Base-by-base conservation (phyloP, 495 filamentous ascomycete species). In the Talaromyces thailandensis region DNA sequence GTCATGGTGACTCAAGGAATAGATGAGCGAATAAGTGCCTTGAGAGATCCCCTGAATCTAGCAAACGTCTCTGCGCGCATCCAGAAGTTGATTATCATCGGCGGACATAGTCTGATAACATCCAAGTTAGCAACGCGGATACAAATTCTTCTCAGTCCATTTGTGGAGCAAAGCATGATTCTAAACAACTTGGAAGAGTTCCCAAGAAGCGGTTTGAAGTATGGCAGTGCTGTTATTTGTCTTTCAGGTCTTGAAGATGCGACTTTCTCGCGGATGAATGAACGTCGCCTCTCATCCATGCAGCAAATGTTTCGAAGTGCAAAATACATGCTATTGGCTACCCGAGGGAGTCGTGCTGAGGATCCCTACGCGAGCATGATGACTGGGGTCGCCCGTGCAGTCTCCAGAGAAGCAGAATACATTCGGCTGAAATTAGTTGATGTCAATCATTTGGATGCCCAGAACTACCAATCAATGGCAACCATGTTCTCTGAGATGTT, bases 1-100 rank as follows among this genome's bases (percentile, higher is more conserved):
- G 67, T 81, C 16, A 72, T 83, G 28, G 62, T 68, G 0, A 65
- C 73, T 0, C 81, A 82, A 62, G 81, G 81, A 0, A 71, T 80
- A 0, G 73, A 84, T 62, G 64, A 76, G 2, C 59, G 68, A 61
- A 16, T 79, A 16, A 64, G 65, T 5, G 58, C 70, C 14, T 24
- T 81, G 5, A 68, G 74, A 3, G 43, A 75, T 21, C 73, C 70
- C 21, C 59, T 70, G 2, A 61, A 63, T 6, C 28, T 37, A 1
- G 35, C 32, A 3, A 62, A 69, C 12, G 31, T 37, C 18, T 28
- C 57, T 1, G 16, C 68, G 4, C 61, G 45, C 4, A 56, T 65
- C 16, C 63, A 68, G 26, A 60, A 66, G 6, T 60, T 74, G 35
- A 64, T 69, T 12, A 67, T 73, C 21, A 65, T 74, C 29, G 72